Percentiles rank a stretch among this genome's conserved stretches.
Evolutionary conservation across 306 rosid genomes (phyloP).

Genomic region (Pterocarpus santalinus): DNA sequence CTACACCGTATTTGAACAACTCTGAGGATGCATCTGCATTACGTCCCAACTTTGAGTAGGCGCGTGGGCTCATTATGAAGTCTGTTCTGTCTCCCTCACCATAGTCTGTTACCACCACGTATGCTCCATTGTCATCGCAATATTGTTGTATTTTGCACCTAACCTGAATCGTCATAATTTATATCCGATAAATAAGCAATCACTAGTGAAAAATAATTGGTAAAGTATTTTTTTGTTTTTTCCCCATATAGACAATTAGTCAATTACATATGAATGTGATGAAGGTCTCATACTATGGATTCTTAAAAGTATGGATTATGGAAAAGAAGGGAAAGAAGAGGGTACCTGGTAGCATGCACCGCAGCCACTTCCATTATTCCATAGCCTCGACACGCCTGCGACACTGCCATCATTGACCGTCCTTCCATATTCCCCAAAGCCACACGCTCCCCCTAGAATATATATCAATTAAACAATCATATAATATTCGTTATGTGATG

Average conservation of each 20-base stretch:
- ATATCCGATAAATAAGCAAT: not conserved
- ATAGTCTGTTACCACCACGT: conserved; percentile 58
- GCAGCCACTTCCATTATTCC: conserved; percentile 77
- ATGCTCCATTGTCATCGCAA: conserved; percentile 56
- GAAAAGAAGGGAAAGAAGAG: not conserved
- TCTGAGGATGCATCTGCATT: conserved; percentile 46
- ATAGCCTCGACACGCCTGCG: conserved; percentile 77
- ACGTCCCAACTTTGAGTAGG: conserved; percentile 42
- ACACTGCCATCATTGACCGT: conserved; percentile 79
- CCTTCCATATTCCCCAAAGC: conserved; percentile 82
- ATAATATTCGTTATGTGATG: not conserved
- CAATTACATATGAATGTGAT: no score
- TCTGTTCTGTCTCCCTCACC: conserved; percentile 62
- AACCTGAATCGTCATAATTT: conserved; percentile 42
- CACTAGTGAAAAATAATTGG: not conserved
- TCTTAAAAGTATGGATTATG: not conserved
- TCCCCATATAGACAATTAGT: no score
- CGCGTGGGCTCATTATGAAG: conserved; percentile 57
- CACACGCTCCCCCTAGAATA: conserved; percentile 85
- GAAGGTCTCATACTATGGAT: no score
- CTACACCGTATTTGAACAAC: conserved; percentile 57
- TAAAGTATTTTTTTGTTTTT: not conserved
- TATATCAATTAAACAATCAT: conserved; percentile 5
- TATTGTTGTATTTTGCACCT: conserved; percentile 52
- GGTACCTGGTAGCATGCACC: conserved; percentile 88